Percentiles rank a stretch among this genome's conserved stretches.
phyloP scores from a whole-genome alignment of 257 asterid species.

The Solanum chmielewskii region DNA sequence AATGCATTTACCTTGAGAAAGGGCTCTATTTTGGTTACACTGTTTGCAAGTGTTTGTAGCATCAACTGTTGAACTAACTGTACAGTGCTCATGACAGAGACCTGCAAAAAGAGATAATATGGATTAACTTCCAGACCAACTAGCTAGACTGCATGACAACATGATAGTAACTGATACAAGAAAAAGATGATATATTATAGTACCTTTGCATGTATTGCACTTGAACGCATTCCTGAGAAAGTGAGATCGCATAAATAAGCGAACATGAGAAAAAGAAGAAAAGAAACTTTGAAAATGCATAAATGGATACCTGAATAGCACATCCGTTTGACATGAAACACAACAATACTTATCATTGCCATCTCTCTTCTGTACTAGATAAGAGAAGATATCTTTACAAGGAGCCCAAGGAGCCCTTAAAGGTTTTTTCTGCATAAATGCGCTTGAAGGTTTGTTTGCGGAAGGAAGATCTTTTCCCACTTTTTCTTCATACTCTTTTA shows the following conservation, averaged over 20 bases:
- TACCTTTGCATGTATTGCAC: slow-evolving; percentile 82
- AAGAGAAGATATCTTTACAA: slow-evolving; percentile 33
- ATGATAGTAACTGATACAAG: not conserved
- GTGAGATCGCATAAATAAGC: slow-evolving; percentile 8
- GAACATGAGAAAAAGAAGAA: not conserved
- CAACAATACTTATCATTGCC: slow-evolving; percentile 26
- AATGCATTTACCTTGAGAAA: slow-evolving; percentile 17
- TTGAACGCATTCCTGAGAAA: slow-evolving; percentile 51
- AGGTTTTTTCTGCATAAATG: slow-evolving; percentile 27
- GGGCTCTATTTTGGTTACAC: slow-evolving; percentile 29
- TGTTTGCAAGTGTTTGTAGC: slow-evolving; percentile 42
- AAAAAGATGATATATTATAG: not conserved
- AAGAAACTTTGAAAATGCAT: not conserved
- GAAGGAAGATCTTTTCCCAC: slow-evolving; percentile 9
- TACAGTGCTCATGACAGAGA: slow-evolving; percentile 56
- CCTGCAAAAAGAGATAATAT: slow-evolving; percentile 22
- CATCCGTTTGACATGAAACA: slow-evolving; percentile 45
- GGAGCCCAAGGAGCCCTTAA: slow-evolving; percentile 33
- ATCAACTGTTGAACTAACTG: slow-evolving; percentile 30
- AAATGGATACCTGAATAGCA: slow-evolving; percentile 44
- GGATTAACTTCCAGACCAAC: not conserved
- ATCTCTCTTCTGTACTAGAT: slow-evolving; percentile 47
- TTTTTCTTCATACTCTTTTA: slow-evolving; percentile 62
- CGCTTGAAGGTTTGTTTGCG: slow-evolving; percentile 15
- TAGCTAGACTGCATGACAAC: not conserved